These are phyloP conservation scores for Anaeromyces robustus DNA, from an alignment of 192 early-diverging fungal genomes.

Conservation along the genomic window DNA sequence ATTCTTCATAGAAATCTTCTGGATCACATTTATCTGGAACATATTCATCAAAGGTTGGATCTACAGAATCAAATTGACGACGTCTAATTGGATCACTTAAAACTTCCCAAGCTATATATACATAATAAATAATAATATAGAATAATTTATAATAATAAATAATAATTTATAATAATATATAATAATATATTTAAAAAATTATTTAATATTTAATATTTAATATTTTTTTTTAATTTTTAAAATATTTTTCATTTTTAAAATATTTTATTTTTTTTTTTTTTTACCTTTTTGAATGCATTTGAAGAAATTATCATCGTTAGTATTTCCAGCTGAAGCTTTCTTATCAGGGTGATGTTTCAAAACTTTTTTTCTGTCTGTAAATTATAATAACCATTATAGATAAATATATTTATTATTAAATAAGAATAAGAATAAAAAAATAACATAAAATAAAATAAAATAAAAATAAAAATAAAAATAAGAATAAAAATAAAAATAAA, in stretches of 20 bases:
- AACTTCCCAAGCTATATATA: constrained; percentile 77
- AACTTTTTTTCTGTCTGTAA: constrained; percentile 65
- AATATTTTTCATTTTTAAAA: too few relatives aligned
- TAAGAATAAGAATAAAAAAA: too few relatives aligned
- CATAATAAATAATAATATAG: neutral
- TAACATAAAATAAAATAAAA: too few relatives aligned
- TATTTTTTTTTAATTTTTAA: too few relatives aligned
- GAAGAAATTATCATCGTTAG: constrained; percentile 91
- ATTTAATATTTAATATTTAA: too few relatives aligned
- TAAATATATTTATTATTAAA: too few relatives aligned
- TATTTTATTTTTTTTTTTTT: neutral
- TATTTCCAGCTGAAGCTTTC: constrained; percentile 44
- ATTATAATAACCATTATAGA: neutral
- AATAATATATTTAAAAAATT: too few relatives aligned
- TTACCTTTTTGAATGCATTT: constrained; percentile 83
- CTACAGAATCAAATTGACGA: constrained; percentile 90
- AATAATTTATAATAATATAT: too few relatives aligned
- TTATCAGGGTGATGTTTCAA: constrained; percentile 98
- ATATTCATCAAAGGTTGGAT: constrained; percentile 61
- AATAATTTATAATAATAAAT: neutral
- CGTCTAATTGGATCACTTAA: constrained; percentile 78
- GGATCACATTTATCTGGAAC: constrained; percentile 36
- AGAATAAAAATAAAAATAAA: too few relatives aligned
- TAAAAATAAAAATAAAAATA: too few relatives aligned
- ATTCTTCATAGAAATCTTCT: constrained; percentile 68